Evolutionary conservation across 495 filamentous ascomycete genomes (phyloP), one percentile per base, ranked within the genome.

Genomic region (Aspergillus nidulans): DNA sequence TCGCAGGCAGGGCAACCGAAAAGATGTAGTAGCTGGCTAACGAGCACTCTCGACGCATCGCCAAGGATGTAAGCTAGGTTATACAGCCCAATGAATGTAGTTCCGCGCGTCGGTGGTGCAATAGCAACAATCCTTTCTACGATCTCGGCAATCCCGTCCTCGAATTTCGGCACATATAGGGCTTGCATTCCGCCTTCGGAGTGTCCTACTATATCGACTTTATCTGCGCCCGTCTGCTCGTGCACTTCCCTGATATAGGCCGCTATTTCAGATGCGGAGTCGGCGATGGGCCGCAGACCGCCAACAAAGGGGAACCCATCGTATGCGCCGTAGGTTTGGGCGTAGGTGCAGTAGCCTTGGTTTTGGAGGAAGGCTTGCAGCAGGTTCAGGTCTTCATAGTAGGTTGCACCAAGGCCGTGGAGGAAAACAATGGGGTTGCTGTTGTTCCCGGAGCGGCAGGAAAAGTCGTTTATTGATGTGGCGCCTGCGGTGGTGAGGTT

Each of bases 121-220:
- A 82, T 77, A 0, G 76, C 63, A 1, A 77, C 75, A 25, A 78
- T 59, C 20, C 69, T 72, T 32, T 81, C 75, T n/a, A 81, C 51
- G 0, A 75, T 54, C 6, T 60, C 56, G 25, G 76, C 53, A 20
- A 79, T 64, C 1, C 75, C 75, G 20, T 41, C 50, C 34, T 77
- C 69, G 63, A 76, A 75, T 51, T 80, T 81, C 8, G 78, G 77
- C 6, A 80, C 78, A 59, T 81, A 81, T 6, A 82, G 63, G 0
- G 72, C 47, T 49, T 79, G 76, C 55, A 80, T 77, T 3, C 69
- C 79, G 50, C 79, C 79, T 61, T 82, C 79, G 25, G 78, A 81
- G 58, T 82, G 78, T 12, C 79, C 79, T 39, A 81, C 76, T 0
- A 81, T 59, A 49, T 81, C 72, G 26, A 81, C 62, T 53, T 78